Evolutionary conservation across 768 basidiomycete species (phyloP).

Genomic region (Boletus speciosus): DNA sequence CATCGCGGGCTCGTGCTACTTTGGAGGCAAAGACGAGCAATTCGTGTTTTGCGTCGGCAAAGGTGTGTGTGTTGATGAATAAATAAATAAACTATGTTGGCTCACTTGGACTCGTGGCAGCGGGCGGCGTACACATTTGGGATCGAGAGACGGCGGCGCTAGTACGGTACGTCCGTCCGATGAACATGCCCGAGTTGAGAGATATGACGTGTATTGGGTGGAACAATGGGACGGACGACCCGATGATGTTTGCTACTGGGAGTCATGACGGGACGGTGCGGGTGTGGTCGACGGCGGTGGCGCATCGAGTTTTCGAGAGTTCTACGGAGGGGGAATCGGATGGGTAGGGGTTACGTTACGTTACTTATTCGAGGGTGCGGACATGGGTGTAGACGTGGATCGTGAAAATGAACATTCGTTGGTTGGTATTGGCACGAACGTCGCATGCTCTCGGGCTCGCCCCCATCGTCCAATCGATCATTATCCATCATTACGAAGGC

Average conservation of each 20-base stretch:
- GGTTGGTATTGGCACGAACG: too few relatives aligned
- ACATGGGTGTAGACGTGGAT: too few relatives aligned
- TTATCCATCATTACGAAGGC: too few relatives aligned
- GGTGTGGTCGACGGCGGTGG: conserved; percentile 57
- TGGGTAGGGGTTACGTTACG: too few relatives aligned
- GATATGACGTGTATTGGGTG: conserved; percentile 81
- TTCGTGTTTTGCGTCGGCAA: conserved; percentile 78
- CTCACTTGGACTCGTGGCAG: conserved; percentile 31
- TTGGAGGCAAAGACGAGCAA: conserved; percentile 75
- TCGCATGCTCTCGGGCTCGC: too few relatives aligned
- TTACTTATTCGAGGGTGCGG: too few relatives aligned
- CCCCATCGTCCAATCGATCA: too few relatives aligned
- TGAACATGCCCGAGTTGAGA: conserved; percentile 43
- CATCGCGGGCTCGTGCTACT: conserved; percentile 78
- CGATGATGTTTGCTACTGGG: conserved; percentile 62
- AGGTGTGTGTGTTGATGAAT: conserved; percentile 36
- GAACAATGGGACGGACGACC: conserved; percentile 56
- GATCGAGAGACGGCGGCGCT: conserved; percentile 74
- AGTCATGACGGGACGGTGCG: conserved; percentile 75
- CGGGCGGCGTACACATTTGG: conserved; percentile 83
- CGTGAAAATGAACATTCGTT: too few relatives aligned
- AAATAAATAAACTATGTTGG: not conserved
- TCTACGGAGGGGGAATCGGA: conserved; percentile 23
- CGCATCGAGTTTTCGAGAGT: conserved; percentile 9
- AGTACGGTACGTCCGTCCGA: conserved; percentile 63